Conservation (phyloP, 768 basidiomycete species). For the Macrocybe gigantea region DNA sequence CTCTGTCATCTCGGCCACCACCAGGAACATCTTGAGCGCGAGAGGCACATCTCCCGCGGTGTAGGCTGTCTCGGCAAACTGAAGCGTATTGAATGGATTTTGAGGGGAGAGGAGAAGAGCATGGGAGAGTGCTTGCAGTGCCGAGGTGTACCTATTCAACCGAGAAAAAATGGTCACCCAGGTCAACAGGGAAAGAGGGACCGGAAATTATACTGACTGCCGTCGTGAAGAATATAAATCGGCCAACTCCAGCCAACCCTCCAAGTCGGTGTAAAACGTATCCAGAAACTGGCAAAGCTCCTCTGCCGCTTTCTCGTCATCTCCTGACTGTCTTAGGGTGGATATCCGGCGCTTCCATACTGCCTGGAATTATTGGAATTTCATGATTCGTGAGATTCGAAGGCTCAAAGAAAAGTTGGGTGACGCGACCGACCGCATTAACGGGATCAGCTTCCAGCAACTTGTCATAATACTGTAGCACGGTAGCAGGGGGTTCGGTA, state of each 20-base stretch:
- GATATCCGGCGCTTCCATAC: conserved; percentile 81
- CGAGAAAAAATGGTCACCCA: background rate
- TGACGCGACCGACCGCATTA: conserved; percentile 51
- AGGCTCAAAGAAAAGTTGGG: background rate
- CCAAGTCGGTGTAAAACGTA: conserved; percentile 82
- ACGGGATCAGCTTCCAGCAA: conserved; percentile 60
- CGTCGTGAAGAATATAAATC: conserved; percentile 72
- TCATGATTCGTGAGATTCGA: background rate
- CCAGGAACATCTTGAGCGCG: conserved; percentile 74
- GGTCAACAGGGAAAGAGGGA: background rate
- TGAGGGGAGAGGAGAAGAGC: conserved; percentile 78
- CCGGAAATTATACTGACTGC: conserved; percentile 44
- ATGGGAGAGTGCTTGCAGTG: conserved; percentile 76
- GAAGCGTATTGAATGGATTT: conserved; percentile 80
- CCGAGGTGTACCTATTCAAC: conserved; percentile 54
- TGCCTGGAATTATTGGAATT: conserved; percentile 31
- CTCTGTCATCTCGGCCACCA: conserved; percentile 75
- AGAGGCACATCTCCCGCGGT: conserved; percentile 70
- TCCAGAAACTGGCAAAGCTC: conserved; percentile 74
- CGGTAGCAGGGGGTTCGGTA: conserved; percentile 47
- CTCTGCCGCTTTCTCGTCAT: conserved; percentile 59
- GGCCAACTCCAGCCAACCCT: conserved; percentile 84
- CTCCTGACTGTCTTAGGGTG: conserved; percentile 57
- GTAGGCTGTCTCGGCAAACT: conserved; percentile 85
- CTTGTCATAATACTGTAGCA: conserved; percentile 60